Evolutionary conservation across 2,329 filamentous ascomycete genomes (phyloP), one percentile per base, ranked within the genome.

Genomic region (Xylariaceae sp.): DNA sequence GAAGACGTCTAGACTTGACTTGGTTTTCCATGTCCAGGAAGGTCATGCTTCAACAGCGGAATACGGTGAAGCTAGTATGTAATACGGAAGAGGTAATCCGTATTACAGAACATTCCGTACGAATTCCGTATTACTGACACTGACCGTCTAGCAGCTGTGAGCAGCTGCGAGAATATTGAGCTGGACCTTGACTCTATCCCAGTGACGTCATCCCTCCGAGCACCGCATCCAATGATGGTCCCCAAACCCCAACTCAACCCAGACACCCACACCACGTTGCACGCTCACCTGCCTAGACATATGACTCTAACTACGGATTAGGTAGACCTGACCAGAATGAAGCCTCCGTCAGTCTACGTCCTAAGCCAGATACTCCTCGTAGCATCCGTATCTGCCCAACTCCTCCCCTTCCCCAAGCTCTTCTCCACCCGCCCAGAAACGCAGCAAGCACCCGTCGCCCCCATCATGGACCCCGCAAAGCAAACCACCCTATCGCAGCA

Each of bases 401-500:
- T 64, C 15, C 56, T 65, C n/a, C 57, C 64, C 34, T 56, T 67
- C 3, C 67, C 66, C 2, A 64, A 65, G 54, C 57, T 67, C 35
- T 66, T 67, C 42, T 45, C 42, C 23, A 23, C 23, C 50, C 55
- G 55, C 8, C 62, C 63, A 54, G 58, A 68, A 23, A 35, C 66
- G 48, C 56, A 60, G 39, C 72, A 75, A 64, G 60, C 62, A 49
- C 70, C 71, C 55, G 68, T 75, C 59, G 71, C 75, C 55, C 47
- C 45, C 59, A 71, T 75, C 55, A 51, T 50, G 42, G 68, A 74
- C 42, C 66, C 68, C 44, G 2, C 49, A 3, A 23, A 56, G 35
- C 56, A 47, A 42, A 52, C 64, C 55, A 72, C 37, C 63, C 56
- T 64, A 60, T 71, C 39, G 64, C 76, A 70, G 70, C 78, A 78